Evolutionary conservation across 2,329 filamentous ascomycete genomes (phyloP), one percentile per base, ranked within the genome.

Genomic region (Colletotrichum orbiculare): DNA sequence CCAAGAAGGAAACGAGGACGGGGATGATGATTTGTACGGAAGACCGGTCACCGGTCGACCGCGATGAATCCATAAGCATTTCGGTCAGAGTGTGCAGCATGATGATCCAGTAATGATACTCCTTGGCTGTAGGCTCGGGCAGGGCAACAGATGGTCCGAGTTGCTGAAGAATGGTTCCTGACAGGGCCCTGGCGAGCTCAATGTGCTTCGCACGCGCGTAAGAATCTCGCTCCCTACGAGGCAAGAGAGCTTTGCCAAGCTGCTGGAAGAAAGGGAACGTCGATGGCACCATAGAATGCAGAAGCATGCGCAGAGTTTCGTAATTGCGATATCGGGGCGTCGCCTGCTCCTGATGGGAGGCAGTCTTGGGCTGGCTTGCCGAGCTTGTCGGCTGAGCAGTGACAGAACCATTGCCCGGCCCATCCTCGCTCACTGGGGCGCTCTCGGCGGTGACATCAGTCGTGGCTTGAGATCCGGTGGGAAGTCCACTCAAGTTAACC

Each of bases 191-290:
- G 25, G 87, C 85, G 53, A 90, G 79, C 57, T 81, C 79, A 41
- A 86, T 70, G 66, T 90, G 87, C 60, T 84, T 81, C 57, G 81
- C 78, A 68, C 86, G 78, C 60, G 82, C 72, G 69, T 83, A 90
- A 2, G 80, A 71, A 70, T 97, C 94, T 35, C 87, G 84, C 67
- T 88, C 88, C 54, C 94, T 88, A 64, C 93, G 91, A 47, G 89
- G 88, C 4, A 97, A 83, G 25, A 98, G 81, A 13, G 91, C 87
- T 75, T 93, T 96, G 11, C 95, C 95, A 47, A 98, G 81, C 1
- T 89, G 90, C 72, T 97, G 93, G 73, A 97, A 91, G 70, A 98
- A 91, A 0, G 91, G 90, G 15, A 93, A 91, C n/a, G 94, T 91
- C 3, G 90, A 90, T 8, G 89, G 89, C 25, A 94, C 89, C 70